A percentile compares a stretch with the other conserved stretches of the same genome.
phyloP scores from a whole-genome alignment of 2,329 filamentous ascomycete species.

The Fusarium anthophilum region DNA sequence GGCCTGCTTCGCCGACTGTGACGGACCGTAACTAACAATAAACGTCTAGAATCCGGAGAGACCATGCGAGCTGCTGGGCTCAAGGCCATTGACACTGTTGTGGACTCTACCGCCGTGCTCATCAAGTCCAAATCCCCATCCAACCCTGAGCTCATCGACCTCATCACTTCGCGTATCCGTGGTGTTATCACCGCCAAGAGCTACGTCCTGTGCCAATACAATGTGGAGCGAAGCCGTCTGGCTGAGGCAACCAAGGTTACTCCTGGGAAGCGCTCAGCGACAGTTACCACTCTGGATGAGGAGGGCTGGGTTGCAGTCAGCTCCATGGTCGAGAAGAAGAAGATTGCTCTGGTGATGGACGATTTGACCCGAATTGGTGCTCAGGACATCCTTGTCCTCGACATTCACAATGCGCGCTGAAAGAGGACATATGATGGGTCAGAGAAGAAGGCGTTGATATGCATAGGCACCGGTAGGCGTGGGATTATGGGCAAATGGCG shows the following conservation, averaged over 20 bases:
- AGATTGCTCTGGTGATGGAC: constrained; percentile 88
- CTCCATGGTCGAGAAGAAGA: constrained; percentile 91
- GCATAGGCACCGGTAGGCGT: constrained; percentile 18
- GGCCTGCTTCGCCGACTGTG: background rate
- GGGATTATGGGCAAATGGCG: constrained; percentile 34
- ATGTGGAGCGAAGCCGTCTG: constrained; percentile 79
- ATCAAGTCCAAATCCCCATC: constrained; percentile 89
- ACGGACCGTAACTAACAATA: constrained; percentile 20
- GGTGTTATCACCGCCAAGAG: constrained; percentile 96
- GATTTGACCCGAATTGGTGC: constrained; percentile 79
- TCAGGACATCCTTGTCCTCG: constrained; percentile 84
- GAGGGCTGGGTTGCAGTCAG: constrained; percentile 94
- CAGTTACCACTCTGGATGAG: constrained; percentile 87
- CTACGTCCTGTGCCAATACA: constrained; percentile 97
- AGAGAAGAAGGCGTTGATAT: constrained; percentile 24
- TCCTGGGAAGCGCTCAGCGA: constrained; percentile 92
- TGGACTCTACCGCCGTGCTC: constrained; percentile 86
- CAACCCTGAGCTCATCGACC: constrained; percentile 80
- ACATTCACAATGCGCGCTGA: constrained; percentile 81
- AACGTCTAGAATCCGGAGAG: constrained; percentile 83
- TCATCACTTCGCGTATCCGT: constrained; percentile 86
- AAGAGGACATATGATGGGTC: constrained; percentile 13
- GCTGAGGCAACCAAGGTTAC: constrained; percentile 78
- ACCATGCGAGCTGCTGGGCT: constrained; percentile 97
- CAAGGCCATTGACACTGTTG: constrained; percentile 92